A percentile compares a stretch with the other conserved stretches of the same genome.
Evolutionary conservation across 139 green algal species (phyloP).

Genomic region (Chlamydomonas urium): DNA sequence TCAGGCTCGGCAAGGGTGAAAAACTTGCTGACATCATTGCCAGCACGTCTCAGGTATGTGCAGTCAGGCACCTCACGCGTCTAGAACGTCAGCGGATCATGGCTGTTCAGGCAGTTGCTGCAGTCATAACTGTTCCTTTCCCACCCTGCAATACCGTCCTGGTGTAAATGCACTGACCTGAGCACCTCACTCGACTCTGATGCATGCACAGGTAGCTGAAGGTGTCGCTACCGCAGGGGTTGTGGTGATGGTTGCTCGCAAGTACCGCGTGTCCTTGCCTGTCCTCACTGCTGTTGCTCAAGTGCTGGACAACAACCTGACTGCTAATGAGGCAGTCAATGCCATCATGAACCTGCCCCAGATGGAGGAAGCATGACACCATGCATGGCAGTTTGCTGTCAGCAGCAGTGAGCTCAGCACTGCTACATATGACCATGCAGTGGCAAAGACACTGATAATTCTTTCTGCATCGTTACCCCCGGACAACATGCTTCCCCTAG

Average conservation of each 20-base stretch:
- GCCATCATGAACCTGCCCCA: slow-evolving; percentile 96
- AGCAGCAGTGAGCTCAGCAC: not conserved
- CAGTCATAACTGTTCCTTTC: too few relatives aligned
- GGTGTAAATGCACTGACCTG: too few relatives aligned
- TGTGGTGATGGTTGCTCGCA: slow-evolving; percentile 82
- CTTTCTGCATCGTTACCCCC: too few relatives aligned
- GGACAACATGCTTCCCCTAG: too few relatives aligned
- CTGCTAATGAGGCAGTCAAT: slow-evolving; percentile 74
- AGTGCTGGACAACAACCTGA: slow-evolving; percentile 82
- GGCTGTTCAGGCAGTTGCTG: too few relatives aligned
- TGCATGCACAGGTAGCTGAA: slow-evolving; percentile 77
- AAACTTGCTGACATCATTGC: slow-evolving; percentile 85
- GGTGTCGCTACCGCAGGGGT: slow-evolving; percentile 91
- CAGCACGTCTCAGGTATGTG: slow-evolving; percentile 54
- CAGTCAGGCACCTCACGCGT: too few relatives aligned
- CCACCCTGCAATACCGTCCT: too few relatives aligned
- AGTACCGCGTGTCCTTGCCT: slow-evolving; percentile 88
- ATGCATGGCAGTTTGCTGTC: not conserved
- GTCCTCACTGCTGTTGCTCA: slow-evolving; percentile 93
- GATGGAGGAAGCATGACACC: slow-evolving; percentile 92
- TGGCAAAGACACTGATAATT: too few relatives aligned
- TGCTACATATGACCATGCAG: not conserved
- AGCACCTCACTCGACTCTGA: too few relatives aligned
- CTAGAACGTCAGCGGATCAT: too few relatives aligned
- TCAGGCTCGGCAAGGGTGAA: slow-evolving; percentile 88